A percentile compares a stretch with the other conserved stretches of the same genome.
These are phyloP conservation scores for Sporodiniella umbellata DNA, from an alignment of 371 early-diverging fungal species.

Conservation along the genomic window DNA sequence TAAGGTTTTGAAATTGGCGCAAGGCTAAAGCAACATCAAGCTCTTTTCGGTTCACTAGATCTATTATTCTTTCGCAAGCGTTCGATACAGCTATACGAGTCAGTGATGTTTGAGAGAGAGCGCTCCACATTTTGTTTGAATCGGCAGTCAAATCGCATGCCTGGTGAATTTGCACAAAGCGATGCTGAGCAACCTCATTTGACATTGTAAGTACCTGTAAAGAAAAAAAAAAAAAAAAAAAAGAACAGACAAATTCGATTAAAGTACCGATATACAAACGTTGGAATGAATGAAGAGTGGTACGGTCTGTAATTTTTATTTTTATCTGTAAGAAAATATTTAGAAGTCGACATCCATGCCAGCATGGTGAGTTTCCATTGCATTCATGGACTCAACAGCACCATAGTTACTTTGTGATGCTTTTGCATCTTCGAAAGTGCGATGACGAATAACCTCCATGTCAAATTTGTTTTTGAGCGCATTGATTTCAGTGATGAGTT, in stretches of 20 bases:
- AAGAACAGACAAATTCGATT: not conserved
- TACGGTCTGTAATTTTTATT: not conserved
- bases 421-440: conserved; percentile 46
- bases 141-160: conserved; percentile 8
- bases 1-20: conserved; percentile 26
- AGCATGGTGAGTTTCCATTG: conserved; percentile 31
- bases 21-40: conserved; percentile 12
- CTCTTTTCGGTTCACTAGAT: conserved; percentile 4
- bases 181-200: conserved; percentile 20
- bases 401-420: conserved; percentile 33
- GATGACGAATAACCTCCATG: conserved; percentile 51
- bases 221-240: not conserved
- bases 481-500: conserved; percentile 76
- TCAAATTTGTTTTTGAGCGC: conserved; percentile 85
- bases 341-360: conserved; percentile 59
- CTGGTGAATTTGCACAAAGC: conserved; percentile 38
- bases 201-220: conserved; percentile 2
- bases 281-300: not conserved
- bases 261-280: not conserved
- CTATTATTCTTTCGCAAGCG: conserved; percentile 28
- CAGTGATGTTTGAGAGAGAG: conserved; percentile 14
- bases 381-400: conserved; percentile 22
- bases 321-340: not conserved
- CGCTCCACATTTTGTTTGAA: conserved; percentile 17
- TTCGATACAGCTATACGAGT: conserved; percentile 33